Evolutionary conservation across 805 yeast species (phyloP), one percentile per base, ranked within the genome.

Genomic region (Trichomonascus vanleenenianus): DNA sequence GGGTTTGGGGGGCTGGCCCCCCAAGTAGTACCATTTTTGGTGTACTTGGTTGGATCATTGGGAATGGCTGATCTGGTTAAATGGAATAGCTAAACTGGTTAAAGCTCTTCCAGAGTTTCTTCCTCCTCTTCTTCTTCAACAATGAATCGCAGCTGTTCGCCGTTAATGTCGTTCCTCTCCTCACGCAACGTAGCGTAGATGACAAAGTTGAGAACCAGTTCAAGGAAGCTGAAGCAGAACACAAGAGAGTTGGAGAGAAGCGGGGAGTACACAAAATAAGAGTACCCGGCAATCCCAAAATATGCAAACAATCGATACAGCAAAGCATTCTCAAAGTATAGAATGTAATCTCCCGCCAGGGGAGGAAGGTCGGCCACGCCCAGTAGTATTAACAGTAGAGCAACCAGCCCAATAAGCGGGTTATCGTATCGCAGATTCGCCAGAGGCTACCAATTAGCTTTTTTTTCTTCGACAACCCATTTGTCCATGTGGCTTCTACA

Each of bases 161-260:
- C 27, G 12, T 12, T 14, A 15, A 39, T 16, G 46, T 64, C 68
- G 46, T 65, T 64, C 19, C 57, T 52, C 52, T 65, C 67, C 40
- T 64, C 68, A 4, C 68, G 53, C 10, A 60, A 55, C 2, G 58
- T 45, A 3, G 51, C 32, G 42, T 52, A 63, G 18, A 57, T 50
- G 50, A 55, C 48, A 35, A 63, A 64, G 44, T 62, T 61, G 40
- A 62, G 18, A 8, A 62, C 36, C 31, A 60, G 46, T 45, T 65
- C 68, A 19, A 54, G 20, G 36, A 65, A 62, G 22, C 58, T 55
- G 39, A 50, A 55, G 19, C 61, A 44, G 43, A 64, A 62, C 7
- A 57, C 57, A 25, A 64, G 46, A 18, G 61, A 55, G 36, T 57
- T 58, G 31, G 59, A 54, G 16, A 64, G 40, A 39, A 39, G 39